Evolutionary conservation across 1,284 basidiomycete genomes (phyloP).

Genomic region (Microbotryum saponariae): DNA sequence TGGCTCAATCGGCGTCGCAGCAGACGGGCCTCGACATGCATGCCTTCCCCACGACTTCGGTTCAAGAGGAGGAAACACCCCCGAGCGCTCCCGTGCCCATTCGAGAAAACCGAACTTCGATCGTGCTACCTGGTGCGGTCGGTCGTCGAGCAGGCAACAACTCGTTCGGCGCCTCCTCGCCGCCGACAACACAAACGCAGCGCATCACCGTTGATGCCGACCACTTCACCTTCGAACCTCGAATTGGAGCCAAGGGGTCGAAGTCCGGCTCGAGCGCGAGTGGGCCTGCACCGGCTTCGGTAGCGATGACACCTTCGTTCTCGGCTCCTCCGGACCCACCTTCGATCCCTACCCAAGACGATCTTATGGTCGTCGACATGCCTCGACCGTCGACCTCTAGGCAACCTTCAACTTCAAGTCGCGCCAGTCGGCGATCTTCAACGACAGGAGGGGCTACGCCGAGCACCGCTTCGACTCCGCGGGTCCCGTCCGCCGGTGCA

Average conservation of each 20-base stretch:
- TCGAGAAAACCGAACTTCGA: too few relatives aligned
- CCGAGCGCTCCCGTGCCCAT: too few relatives aligned
- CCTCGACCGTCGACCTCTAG: conserved; percentile 7
- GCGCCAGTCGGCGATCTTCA: too few relatives aligned
- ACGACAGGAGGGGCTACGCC: too few relatives aligned
- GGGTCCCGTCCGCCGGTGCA: neutral
- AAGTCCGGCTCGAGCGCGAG: neutral
- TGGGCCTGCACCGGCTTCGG: neutral
- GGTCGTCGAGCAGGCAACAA: conserved; percentile 2
- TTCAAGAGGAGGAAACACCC: too few relatives aligned
- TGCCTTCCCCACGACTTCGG: neutral
- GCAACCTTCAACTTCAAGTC: neutral
- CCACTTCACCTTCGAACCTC: conserved; percentile 30
- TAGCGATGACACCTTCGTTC: conserved; percentile 9
- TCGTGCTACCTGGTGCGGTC: conserved; percentile 7
- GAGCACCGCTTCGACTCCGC: too few relatives aligned
- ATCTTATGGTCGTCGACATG: conserved; percentile 2
- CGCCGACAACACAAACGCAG: conserved; percentile 24
- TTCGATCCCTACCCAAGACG: neutral
- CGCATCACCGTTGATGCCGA: conserved; percentile 26
- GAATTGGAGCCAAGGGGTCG: neutral
- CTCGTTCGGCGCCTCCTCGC: conserved; percentile 6
- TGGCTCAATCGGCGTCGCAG: neutral
- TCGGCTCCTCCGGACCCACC: conserved; percentile 15
- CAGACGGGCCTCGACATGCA: neutral